phyloP scores from a whole-genome alignment of 768 basidiomycete genomes.

The Roridomyces roridus region DNA sequence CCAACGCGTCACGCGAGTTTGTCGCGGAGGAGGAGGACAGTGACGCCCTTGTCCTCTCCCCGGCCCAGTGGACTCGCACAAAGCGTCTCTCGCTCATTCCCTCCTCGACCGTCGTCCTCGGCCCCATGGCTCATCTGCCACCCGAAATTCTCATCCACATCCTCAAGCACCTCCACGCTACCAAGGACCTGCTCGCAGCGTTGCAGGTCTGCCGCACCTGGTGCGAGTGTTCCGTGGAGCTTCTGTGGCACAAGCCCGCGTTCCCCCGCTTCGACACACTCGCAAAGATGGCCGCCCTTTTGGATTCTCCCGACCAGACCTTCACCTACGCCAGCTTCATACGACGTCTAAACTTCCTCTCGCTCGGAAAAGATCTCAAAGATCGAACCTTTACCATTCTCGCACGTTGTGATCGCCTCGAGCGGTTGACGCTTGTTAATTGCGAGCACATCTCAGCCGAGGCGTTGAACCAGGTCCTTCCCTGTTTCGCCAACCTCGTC shows the following conservation, averaged over 20 bases:
- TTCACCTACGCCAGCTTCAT: constrained; percentile 91
- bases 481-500: constrained; percentile 76
- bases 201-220: constrained; percentile 88
- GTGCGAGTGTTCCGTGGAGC: constrained; percentile 95
- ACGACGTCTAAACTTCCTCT: constrained; percentile 88
- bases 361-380: constrained; percentile 68
- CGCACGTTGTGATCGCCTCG: constrained; percentile 77
- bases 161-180: constrained; percentile 79
- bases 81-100: constrained; percentile 29
- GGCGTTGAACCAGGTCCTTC: constrained; percentile 68
- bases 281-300: constrained; percentile 76
- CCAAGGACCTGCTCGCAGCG: constrained; percentile 74
- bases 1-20: constrained; percentile 45
- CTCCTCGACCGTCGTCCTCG: constrained; percentile 38
- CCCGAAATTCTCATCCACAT: constrained; percentile 94
- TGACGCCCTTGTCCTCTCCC: constrained; percentile 53
- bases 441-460: constrained; percentile 72
- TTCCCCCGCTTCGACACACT: constrained; percentile 75
- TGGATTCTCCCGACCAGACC: constrained; percentile 68
- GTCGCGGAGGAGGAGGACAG: constrained; percentile 58
- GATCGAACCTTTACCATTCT: constrained; percentile 79
- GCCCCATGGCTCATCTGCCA: constrained; percentile 75
- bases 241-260: constrained; percentile 91
- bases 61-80: constrained; percentile 71
- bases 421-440: constrained; percentile 87